Conservation (phyloP, 257 asterid genomes). For the Misopates orontium region DNA sequence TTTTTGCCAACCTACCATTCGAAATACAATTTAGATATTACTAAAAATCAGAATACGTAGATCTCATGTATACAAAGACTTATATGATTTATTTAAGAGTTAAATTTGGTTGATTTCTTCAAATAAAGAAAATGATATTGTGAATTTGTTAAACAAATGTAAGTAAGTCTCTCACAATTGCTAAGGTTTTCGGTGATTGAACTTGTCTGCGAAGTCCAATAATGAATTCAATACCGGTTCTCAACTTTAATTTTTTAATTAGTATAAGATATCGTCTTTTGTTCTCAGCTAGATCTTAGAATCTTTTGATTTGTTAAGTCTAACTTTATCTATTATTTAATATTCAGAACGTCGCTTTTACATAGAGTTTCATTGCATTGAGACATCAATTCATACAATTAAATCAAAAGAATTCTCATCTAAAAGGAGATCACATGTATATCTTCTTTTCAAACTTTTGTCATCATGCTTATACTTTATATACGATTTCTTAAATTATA, state of each 20-base stretch:
- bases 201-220: conserved; percentile 20
- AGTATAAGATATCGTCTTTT: conserved; percentile 15
- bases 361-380: background rate
- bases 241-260: background rate
- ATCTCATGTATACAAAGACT: too few species aligned
- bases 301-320: conserved; percentile 12
- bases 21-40: too few species aligned
- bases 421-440: background rate
- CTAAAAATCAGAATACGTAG: too few species aligned
- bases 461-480: background rate
- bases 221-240: background rate
- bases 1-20: too few species aligned
- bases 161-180: background rate
- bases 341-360: conserved; percentile 15
- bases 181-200: background rate
- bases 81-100: background rate
- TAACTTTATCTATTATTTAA: conserved; percentile 4
- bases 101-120: background rate
- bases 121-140: background rate
- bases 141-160: background rate
- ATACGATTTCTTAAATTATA: background rate
- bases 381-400: conserved; percentile 30
- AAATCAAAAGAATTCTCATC: background rate
- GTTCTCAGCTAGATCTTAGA: conserved; percentile 24
- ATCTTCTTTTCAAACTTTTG: too few species aligned